Percentiles rank a stretch among this genome's conserved stretches.
phyloP scores from a whole-genome alignment of 2,329 filamentous ascomycete genomes.

The Aspergillus costaricaensis region DNA sequence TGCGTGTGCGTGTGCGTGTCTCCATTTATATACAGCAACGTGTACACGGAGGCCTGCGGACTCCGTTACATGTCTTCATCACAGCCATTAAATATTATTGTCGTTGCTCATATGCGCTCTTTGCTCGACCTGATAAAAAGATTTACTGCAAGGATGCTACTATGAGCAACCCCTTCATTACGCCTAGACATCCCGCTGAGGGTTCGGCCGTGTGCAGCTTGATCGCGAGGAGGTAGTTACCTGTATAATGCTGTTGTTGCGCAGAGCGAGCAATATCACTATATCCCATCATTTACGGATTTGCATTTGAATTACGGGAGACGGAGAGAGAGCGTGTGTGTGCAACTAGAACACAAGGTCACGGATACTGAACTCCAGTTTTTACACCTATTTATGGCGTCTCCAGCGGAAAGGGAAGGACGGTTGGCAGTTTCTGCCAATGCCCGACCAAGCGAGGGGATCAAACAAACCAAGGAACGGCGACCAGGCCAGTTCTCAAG shows the following conservation, averaged over 20 bases:
- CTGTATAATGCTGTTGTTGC: not conserved
- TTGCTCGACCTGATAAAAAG: not conserved
- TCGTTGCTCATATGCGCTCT: not conserved
- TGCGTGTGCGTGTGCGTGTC: not conserved
- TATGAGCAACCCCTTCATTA: not conserved
- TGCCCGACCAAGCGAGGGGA: slow-evolving; percentile 4
- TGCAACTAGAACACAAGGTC: not conserved
- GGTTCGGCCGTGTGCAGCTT: not conserved
- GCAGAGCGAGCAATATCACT: not conserved
- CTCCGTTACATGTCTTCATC: not conserved
- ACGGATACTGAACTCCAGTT: too few relatives aligned
- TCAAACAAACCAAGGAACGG: slow-evolving; percentile 7
- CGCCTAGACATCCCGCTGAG: not conserved
- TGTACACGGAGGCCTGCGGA: not conserved
- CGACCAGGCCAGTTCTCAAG: slow-evolving; percentile 27
- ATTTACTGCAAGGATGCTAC: not conserved
- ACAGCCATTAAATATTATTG: not conserved
- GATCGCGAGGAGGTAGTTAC: not conserved
- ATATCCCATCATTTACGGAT: not conserved
- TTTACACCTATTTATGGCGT: slow-evolving; percentile 12
- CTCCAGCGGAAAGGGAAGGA: slow-evolving; percentile 1
- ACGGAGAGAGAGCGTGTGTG: not conserved
- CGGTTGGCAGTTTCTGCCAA: slow-evolving; percentile 8
- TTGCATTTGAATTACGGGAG: not conserved
- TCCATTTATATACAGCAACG: not conserved